phyloP scores from a whole-genome alignment of 2,329 filamentous ascomycete genomes.

The Paracoccidioides brasiliensis region DNA sequence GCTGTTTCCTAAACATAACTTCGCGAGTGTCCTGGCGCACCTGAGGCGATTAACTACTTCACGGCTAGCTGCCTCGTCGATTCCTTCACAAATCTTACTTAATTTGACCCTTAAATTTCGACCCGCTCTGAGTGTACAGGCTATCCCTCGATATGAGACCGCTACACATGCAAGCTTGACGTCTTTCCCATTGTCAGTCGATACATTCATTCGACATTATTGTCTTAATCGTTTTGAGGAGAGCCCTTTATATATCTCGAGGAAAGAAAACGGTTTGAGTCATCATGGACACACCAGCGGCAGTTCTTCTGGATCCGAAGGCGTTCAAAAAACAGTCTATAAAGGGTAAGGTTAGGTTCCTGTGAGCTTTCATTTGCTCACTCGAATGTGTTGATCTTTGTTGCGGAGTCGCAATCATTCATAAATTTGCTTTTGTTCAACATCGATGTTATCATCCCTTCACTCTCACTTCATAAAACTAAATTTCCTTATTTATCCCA shows the following conservation, averaged over 20 bases:
- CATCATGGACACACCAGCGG: conserved; percentile 16
- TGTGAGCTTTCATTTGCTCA: not conserved
- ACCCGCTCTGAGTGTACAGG: too few relatives aligned
- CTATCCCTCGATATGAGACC: not conserved
- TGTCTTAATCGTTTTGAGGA: too few relatives aligned
- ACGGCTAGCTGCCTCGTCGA: not conserved
- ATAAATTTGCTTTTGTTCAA: not conserved
- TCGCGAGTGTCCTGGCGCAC: too few relatives aligned
- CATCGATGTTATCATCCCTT: not conserved
- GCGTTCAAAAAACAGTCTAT: conserved; percentile 23
- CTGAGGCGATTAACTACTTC: too few relatives aligned
- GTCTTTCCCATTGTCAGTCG: not conserved
- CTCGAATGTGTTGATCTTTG: not conserved
- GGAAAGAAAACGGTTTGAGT: not conserved
- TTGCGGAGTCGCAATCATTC: not conserved
- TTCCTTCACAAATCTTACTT: not conserved
- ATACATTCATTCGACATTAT: too few relatives aligned
- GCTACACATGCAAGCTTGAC: not conserved
- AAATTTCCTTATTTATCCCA: not conserved
- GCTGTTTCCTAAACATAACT: not conserved
- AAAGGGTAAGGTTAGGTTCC: conserved; percentile 4
- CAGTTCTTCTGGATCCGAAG: conserved; percentile 33
- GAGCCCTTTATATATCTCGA: not conserved
- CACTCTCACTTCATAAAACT: not conserved
- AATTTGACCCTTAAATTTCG: too few relatives aligned